These are phyloP conservation scores for Gelatoporia subvermispora DNA, from an alignment of 768 basidiomycete genomes.

Conservation along the genomic window DNA sequence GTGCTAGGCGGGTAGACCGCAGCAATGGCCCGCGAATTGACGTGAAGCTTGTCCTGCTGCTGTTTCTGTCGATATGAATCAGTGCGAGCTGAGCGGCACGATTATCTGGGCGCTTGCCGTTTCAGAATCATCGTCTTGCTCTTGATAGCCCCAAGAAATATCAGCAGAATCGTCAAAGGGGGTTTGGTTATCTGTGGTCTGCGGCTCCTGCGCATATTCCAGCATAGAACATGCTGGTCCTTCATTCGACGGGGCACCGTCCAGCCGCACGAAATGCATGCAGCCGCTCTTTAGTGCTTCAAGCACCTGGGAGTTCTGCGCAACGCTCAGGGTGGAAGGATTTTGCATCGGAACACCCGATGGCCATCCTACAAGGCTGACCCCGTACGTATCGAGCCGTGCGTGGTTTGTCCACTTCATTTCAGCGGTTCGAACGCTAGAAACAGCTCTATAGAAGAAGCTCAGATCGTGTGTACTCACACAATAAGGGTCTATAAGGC, in stretches of 20 bases:
- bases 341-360: conserved; percentile 51
- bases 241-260: not conserved
- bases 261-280: conserved; percentile 35
- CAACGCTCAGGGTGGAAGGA: conserved; percentile 51
- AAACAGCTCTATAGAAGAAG: conserved; percentile 37
- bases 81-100: too few relatives aligned
- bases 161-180: conserved; percentile 13
- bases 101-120: too few relatives aligned
- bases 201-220: not conserved
- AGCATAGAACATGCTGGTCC: not conserved
- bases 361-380: conserved; percentile 64
- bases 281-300: conserved; percentile 44
- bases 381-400: conserved; percentile 49
- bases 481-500: not conserved
- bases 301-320: conserved; percentile 50
- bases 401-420: conserved; percentile 76
- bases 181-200: conserved; percentile 1
- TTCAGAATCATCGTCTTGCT: conserved; percentile 4
- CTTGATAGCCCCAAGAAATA: conserved; percentile 9
- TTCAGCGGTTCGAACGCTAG: conserved; percentile 60
- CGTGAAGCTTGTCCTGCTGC: too few relatives aligned
- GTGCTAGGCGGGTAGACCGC: too few relatives aligned
- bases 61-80: too few relatives aligned
- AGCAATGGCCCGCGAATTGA: too few relatives aligned
- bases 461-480: not conserved